Evolutionary conservation across 768 basidiomycete species (phyloP).

Genomic region (Boletus bicolor): DNA sequence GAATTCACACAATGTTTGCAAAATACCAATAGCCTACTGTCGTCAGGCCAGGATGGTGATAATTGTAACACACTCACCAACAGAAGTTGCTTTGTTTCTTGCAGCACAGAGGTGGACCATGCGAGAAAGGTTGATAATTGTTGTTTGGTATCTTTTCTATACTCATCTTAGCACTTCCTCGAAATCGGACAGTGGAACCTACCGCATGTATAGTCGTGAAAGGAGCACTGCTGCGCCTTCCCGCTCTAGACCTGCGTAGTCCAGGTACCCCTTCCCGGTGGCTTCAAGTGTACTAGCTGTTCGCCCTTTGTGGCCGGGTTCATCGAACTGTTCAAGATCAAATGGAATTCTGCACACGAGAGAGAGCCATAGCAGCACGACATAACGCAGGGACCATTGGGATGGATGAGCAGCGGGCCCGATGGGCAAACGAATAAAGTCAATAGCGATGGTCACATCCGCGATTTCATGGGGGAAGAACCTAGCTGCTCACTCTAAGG

Average conservation of each 20-base stretch:
- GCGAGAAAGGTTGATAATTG: constrained; percentile 52
- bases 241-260: constrained; percentile 76
- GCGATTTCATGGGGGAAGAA: constrained; percentile 92
- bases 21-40: constrained; percentile 59
- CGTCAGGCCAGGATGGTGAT: background rate
- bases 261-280: constrained; percentile 55
- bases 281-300: constrained; percentile 58
- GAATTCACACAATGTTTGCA: constrained; percentile 70
- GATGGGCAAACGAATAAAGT: constrained; percentile 52
- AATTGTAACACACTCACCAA: constrained; percentile 38
- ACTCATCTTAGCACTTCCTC: constrained; percentile 9
- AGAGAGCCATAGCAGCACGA: constrained; percentile 88
- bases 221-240: constrained; percentile 81
- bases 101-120: constrained; percentile 41
- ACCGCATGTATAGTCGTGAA: constrained; percentile 79
- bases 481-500: constrained; percentile 55
- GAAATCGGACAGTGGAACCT: constrained; percentile 18
- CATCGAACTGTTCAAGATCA: constrained; percentile 82
- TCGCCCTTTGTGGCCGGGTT: constrained; percentile 44
- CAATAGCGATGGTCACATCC: constrained; percentile 73
- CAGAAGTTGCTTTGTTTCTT: constrained; percentile 44
- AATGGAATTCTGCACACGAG: constrained; percentile 94
- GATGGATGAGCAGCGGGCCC: constrained; percentile 39
- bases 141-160: constrained; percentile 56
- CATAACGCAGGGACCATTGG: constrained; percentile 82